Evolutionary conservation across 331 rosid species (phyloP).

Genomic region (Cydonia oblonga): DNA sequence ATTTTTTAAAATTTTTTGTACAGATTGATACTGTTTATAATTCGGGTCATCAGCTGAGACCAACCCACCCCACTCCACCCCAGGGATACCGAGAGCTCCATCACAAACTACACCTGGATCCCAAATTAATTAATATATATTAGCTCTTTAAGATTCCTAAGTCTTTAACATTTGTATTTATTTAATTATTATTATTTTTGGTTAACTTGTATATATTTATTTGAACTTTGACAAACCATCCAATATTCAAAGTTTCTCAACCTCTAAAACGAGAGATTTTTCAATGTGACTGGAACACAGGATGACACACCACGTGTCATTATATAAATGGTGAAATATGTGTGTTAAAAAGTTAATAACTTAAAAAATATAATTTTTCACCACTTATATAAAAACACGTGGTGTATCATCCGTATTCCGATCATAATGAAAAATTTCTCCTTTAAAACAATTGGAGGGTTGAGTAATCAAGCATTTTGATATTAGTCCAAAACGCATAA

Average conservation of each 20-base stretch:
- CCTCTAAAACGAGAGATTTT: too few species aligned
- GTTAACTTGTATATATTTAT: not conserved
- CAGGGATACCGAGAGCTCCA: not conserved
- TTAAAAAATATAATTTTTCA: too few species aligned
- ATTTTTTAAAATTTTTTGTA: not conserved
- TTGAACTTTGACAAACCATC: not conserved
- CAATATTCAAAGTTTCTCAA: not conserved
- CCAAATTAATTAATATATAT: not conserved
- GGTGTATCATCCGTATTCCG: accelerated
- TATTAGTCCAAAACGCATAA: not conserved
- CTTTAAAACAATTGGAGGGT: not conserved
- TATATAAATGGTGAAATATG: too few species aligned
- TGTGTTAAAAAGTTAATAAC: too few species aligned
- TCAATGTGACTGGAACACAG: too few species aligned
- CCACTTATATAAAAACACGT: too few species aligned
- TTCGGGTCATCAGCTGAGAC: not conserved
- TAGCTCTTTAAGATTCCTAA: not conserved
- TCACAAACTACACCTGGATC: not conserved
- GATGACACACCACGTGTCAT: accelerated
- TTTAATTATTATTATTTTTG: too few species aligned
- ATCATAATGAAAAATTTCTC: too few species aligned
- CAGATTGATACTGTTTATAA: not conserved
- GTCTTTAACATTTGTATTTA: not conserved
- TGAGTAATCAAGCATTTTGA: not conserved
- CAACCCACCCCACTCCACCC: not conserved